Conservation (phyloP, 306 rosid genomes). For the Cucurbita moschata region DNA sequence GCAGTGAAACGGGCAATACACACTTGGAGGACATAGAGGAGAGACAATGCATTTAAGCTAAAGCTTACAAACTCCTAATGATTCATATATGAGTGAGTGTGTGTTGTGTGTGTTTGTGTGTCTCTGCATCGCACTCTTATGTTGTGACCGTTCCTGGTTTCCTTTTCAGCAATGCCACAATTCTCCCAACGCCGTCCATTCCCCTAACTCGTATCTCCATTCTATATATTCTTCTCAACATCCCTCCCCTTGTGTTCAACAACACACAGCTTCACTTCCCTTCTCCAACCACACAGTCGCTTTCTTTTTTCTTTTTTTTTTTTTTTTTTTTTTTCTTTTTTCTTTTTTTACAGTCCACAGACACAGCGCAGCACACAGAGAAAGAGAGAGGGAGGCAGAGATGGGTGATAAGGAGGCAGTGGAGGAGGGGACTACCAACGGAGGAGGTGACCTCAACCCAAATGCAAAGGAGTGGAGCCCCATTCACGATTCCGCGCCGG, state of each 20-base stretch:
- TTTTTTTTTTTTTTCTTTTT: too few relatives aligned
- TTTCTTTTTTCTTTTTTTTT: too few relatives aligned
- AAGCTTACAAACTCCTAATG: not conserved
- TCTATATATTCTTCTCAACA: not conserved
- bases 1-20: not conserved
- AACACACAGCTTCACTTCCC: not conserved
- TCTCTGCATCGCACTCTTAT: not conserved
- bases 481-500: not conserved
- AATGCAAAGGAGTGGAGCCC: conserved; percentile 20
- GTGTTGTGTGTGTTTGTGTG: not conserved
- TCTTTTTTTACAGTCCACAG: not conserved
- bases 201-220: not conserved
- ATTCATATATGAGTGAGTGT: not conserved
- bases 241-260: not conserved
- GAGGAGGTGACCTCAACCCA: conserved; percentile 13
- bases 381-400: not conserved
- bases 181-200: conserved; percentile 5
- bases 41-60: not conserved
- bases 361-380: not conserved
- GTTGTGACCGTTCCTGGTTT: not conserved
- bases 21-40: not conserved
- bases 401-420: not conserved
- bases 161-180: not conserved
- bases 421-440: too few relatives aligned
- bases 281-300: not conserved